phyloP scores from a whole-genome alignment of 2,329 filamentous ascomycete genomes.

The Alternaria panax region DNA sequence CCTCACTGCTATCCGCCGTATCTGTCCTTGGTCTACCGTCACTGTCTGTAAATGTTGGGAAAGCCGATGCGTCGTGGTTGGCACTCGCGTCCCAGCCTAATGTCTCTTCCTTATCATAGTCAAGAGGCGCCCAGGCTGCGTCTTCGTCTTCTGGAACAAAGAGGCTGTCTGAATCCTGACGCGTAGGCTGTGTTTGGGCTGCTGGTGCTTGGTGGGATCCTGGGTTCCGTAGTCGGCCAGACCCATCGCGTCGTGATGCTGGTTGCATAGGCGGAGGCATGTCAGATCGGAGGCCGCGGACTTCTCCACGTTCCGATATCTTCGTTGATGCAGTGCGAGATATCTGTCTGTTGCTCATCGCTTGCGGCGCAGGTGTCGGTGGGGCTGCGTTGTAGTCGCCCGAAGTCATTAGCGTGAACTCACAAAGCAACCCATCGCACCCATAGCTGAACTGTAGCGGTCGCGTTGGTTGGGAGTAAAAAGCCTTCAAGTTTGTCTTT shows the following conservation, averaged over 20 bases:
- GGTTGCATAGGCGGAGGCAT: conserved; percentile 54
- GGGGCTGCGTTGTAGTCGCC: conserved; percentile 64
- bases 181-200: conserved; percentile 39
- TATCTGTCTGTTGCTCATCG: conserved; percentile 41
- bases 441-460: conserved; percentile 77
- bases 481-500: conserved; percentile 70
- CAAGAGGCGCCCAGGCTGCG: conserved; percentile 76
- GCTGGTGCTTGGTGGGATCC: conserved; percentile 37
- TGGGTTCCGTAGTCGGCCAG: conserved; percentile 37
- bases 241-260: conserved; percentile 37
- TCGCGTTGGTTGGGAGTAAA: conserved; percentile 73
- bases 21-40: conserved; percentile 38
- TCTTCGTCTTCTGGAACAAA: conserved; percentile 74
- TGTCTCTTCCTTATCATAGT: conserved; percentile 70
- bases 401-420: conserved; percentile 84
- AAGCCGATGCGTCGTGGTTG: conserved; percentile 53
- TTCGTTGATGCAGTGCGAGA: conserved; percentile 36
- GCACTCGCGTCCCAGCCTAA: conserved; percentile 77
- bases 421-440: conserved; percentile 72
- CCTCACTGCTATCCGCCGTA: conserved; percentile 38
- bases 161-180: conserved; percentile 70
- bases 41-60: conserved; percentile 56
- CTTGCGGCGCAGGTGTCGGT: conserved; percentile 27
- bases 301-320: conserved; percentile 27
- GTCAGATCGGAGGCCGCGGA: conserved; percentile 38